Evolutionary conservation across 768 basidiomycete species (phyloP), one percentile per base, ranked within the genome.

Genomic region (Chlorophyllum brunneum): DNA sequence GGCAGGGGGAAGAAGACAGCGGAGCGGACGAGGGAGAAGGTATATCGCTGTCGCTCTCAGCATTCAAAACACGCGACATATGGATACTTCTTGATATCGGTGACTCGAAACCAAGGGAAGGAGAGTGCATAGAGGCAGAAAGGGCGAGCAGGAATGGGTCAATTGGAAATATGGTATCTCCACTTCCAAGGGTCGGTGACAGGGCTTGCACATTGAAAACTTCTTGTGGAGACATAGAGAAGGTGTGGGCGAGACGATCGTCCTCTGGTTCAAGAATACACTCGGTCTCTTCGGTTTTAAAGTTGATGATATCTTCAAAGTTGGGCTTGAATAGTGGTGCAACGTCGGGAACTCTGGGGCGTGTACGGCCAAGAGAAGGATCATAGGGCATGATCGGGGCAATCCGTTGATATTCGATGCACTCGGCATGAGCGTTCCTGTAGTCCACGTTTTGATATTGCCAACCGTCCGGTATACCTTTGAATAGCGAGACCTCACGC

Each of bases 381-480:
- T 64, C 59, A 24, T 65, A 53, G 11, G 56, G 30, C 43, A 52
- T 45, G 24, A 58, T 40, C 23, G 43, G 46, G 36, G 51, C 29
- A 8, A 42, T 42, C 20, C 51, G 54, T 22, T 58, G 59, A 53
- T 51, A 63, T 48, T 64, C 63, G 56, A 68, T 60, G 51, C 70
- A 70, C 31, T 70, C 70, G 9, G 68, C 63, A 52, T 72, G 62
- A 3, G 72, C 72, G 37, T 65, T 61, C 22, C 64, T 59, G 42
- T 70, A 73, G 54, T 70, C 67, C 27, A 58, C 57, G 51, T 69
- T 64, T 16, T 63, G 66, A 58, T 67, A 74, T 51, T 76, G 76
- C 76, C 75, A 77, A 22, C 75, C 76, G 48, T 74, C 73, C 2
- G 75, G 76, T 29, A 76, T 65, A 15, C 76, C 75, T 47, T 70